Base-by-base conservation (phyloP, 2,329 filamentous ascomycete species). In the Paecilomyces niveus region DNA sequence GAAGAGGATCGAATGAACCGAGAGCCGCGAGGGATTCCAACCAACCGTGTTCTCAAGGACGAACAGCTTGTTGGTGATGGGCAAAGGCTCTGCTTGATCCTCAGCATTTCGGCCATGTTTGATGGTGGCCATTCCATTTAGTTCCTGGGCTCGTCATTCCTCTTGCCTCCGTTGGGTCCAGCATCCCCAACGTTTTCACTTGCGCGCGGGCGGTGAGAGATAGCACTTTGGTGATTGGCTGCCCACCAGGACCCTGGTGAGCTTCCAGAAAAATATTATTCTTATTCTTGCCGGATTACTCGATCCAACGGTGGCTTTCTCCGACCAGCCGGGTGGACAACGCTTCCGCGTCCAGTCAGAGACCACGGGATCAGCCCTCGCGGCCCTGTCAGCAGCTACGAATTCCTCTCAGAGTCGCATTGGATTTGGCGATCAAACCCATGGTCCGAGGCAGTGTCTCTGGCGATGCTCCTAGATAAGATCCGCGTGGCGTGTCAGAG, bases 101-200 rank as follows among this genome's bases (percentile, higher is more conserved):
- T 45, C 35, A 45, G 35, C 35, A 45, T 45, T 18, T 45, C 35
- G 4, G 22, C 35, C 26, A 29, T 29, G 26, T 29, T 7, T 29
- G 26, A 5, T 7, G 7, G 26, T 29, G 26, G 35, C 35, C 35
- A 18, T 45, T 13, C 3, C 22, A 22, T 22, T 22, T 22, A 22
- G 22, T 22, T 22, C 22, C 35, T 45, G 13, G 13, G 35, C 35
- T 45, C n/a, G 26, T 24, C 50, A 13, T 52, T 24, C 29, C 52
- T 57, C 22, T 52, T 53, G 55, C 31, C 35, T 52, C 32, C 55
- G 55, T 50, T 57, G 55, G 55, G 55, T 52, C 55, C 53, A 6
- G 45, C 55, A 35, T 26, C 55, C 55, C 55, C 55, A 57, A 57
- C 55, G 52, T 31, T 57, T 57, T 52, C n/a, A 11, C 3, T 26